Conservation (phyloP, 1,139 yeast genomes). For the Zygotorulaspora mrakii region DNA sequence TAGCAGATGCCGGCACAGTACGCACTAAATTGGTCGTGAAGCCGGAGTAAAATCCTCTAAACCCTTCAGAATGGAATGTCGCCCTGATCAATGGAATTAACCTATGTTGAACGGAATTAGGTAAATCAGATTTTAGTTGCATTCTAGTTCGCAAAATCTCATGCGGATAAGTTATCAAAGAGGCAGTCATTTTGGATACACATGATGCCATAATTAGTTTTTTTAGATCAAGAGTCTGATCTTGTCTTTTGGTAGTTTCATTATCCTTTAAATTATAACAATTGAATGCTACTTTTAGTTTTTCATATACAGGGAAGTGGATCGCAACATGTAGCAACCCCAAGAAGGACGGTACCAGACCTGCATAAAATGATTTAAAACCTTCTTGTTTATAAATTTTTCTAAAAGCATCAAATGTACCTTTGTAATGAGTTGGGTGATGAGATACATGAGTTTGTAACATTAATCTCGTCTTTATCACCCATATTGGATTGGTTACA, state of each 20-base stretch:
- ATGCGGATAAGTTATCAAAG: conserved; percentile 89
- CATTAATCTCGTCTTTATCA: conserved; percentile 82
- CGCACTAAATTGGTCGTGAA: conserved; percentile 79
- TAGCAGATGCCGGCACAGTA: conserved; percentile 93
- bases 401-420: conserved; percentile 78
- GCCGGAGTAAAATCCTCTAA: conserved; percentile 85
- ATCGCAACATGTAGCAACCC: conserved; percentile 93
- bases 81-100: conserved; percentile 46
- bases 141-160: conserved; percentile 89
- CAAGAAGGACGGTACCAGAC: conserved; percentile 82
- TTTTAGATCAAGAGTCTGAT: conserved; percentile 32
- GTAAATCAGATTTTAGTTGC: conserved; percentile 49
- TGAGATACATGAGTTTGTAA: conserved; percentile 52
- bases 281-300: conserved; percentile 53
- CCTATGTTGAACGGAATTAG: conserved; percentile 31
- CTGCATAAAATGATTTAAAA: conserved; percentile 76
- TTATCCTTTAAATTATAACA: conserved; percentile 32
- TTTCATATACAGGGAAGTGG: conserved; percentile 94
- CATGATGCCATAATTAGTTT: conserved; percentile 72
- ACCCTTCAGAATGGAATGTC: conserved; percentile 68
- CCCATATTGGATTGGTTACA: conserved; percentile 80
- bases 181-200: conserved; percentile 82
- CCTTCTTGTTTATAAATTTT: conserved; percentile 84
- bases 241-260: conserved; percentile 27
- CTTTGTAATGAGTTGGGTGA: conserved; percentile 51